Base-by-base conservation (phyloP, 805 yeast species). In the Candida xiaguanensis region DNA sequence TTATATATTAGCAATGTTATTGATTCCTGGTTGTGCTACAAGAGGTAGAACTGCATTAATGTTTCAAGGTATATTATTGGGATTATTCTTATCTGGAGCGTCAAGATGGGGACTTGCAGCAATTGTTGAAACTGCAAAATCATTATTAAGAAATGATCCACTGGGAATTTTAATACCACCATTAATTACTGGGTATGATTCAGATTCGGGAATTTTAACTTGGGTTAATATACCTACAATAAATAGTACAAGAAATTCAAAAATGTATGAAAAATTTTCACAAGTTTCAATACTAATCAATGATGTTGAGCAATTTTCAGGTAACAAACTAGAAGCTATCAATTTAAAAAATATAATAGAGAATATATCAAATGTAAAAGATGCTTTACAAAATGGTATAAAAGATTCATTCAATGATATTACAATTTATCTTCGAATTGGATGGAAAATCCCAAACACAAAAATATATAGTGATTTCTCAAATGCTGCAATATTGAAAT, bases 51-150 rank as follows among this genome's bases (percentile, higher is more conserved):
- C 85, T 0, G 89, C 90, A 0, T 67, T 84, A 48, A 50, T 83
- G 7, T 83, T 86, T 53, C 96, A 90, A 56, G 98, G 97, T 2
- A 74, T 91, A 1, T 63, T 91, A 17, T 56, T 87, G 0, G 99
- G 97, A 0, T 65, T 91, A 32, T 72, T 85, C 36, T 68, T 89
- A 5, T 83, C 90, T 16, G 99, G 99, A 0, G 79, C 87, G 1
- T 78, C 95, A 0, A 68, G 95, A 40, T 91, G 99, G 99, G 97
- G 93, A 40, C 80, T 85, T 52, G 97, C 95, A 2, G 80, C 96
- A 11, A 78, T 91, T 41, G 79, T 85, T 1, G 96, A 91, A 53
- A 86, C 96, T 0, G 74, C 74, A 18, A 62, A 70, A 4, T 72
- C 85, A 2, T 58, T 90, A 31, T 57, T 78, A 40, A 68, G 97